Percentiles rank a stretch among this genome's conserved stretches.
Evolutionary conservation across 345 rosid genomes (phyloP).

Genomic region (Hibiscus syriacus): DNA sequence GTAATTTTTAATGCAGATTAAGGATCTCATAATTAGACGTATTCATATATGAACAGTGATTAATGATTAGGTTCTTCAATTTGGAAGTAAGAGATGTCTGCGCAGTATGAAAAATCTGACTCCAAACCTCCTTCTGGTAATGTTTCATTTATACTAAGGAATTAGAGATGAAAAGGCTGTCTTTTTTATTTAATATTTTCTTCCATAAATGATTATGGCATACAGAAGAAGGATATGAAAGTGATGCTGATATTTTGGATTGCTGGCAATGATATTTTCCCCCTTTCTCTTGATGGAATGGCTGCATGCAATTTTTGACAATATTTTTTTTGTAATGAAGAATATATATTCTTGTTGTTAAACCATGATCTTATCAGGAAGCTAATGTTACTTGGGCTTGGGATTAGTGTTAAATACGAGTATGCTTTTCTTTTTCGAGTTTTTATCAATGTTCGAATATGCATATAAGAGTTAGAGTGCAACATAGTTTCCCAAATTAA

Average conservation of each 20-base stretch:
- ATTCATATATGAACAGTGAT: conserved; percentile 4
- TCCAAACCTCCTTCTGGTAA: conserved; percentile 34
- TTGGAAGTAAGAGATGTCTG: conserved; percentile 40
- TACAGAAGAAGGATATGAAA: not conserved
- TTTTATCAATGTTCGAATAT: not conserved
- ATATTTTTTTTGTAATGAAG: not conserved
- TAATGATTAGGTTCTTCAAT: conserved; percentile 12
- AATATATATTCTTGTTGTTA: not conserved
- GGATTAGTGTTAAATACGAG: too few species aligned
- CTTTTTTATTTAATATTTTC: not conserved
- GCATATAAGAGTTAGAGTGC: not conserved
- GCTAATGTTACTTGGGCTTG: too few species aligned
- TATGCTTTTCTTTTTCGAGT: too few species aligned
- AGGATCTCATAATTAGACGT: conserved; percentile 13
- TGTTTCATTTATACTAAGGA: not conserved
- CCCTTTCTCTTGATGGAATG: too few species aligned
- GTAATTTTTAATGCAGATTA: conserved; percentile 10
- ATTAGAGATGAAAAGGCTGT: not conserved
- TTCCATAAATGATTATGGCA: not conserved
- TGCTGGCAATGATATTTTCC: not conserved
- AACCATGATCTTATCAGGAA: not conserved
- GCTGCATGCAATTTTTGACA: not conserved
- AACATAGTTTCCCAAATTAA: not conserved
- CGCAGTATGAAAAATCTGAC: conserved; percentile 36
- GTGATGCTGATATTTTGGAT: not conserved